Percentiles rank a stretch among this genome's conserved stretches.
phyloP scores from a whole-genome alignment of 78 protist species.

The Dictyostelium intermedium region DNA sequence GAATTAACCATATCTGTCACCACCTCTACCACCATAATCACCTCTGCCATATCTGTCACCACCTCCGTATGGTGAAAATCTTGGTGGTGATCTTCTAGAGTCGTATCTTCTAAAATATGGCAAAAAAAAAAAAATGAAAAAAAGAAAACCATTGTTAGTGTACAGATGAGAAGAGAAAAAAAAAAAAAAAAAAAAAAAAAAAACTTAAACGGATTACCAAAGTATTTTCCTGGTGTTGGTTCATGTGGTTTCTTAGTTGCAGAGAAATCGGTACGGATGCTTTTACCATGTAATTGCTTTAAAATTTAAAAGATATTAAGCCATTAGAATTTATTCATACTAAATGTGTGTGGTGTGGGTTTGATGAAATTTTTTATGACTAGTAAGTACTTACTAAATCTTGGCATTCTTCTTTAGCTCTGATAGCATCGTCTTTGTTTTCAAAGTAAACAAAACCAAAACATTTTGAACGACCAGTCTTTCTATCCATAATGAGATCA shows the following conservation, averaged over 20 bases:
- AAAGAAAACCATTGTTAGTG: background rate
- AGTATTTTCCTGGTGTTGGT: constrained; percentile 70
- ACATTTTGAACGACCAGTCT: constrained; percentile 72
- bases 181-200: background rate
- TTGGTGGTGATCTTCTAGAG: constrained; percentile 31
- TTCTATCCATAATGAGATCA: constrained; percentile 62
- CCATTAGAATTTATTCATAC: background rate
- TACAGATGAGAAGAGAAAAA: no score
- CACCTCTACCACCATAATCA: background rate
- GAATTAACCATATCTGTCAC: constrained; percentile 15
- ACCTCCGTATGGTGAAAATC: constrained; percentile 64
- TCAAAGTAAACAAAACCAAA: constrained; percentile 77
- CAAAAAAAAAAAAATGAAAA: background rate
- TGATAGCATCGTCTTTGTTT: constrained; percentile 33
- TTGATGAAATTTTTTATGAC: background rate
- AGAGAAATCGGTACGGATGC: constrained; percentile 70
- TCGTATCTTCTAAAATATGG: constrained; percentile 9
- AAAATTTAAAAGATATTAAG: background rate
- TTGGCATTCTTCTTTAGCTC: constrained; percentile 59
- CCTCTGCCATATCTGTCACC: constrained; percentile 21
- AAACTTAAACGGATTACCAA: constrained; percentile 23
- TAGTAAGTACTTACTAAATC: background rate
- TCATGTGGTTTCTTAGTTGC: constrained; percentile 66
- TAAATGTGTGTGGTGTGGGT: background rate
- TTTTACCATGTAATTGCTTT: constrained; percentile 29